Conservation (phyloP, 805 yeast species). For the Suhomyces faveliae region DNA sequence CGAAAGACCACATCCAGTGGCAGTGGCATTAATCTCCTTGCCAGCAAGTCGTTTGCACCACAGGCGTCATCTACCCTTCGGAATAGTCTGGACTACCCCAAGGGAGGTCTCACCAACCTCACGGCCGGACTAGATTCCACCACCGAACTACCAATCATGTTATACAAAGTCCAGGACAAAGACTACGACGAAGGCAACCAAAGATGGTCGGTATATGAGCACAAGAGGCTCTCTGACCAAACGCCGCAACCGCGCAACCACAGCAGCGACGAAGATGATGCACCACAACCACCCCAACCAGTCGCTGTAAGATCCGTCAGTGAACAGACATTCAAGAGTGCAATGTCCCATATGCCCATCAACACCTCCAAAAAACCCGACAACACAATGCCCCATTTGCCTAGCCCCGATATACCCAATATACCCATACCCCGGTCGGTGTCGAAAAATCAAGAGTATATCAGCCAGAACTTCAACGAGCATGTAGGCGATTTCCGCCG, state of each 20-base stretch:
- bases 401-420: background rate
- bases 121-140: conserved; percentile 29
- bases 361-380: conserved; percentile 4
- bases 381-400: background rate
- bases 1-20: conserved; percentile 1
- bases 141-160: conserved; percentile 27
- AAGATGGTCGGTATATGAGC: conserved; percentile 27
- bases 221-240: conserved; percentile 3
- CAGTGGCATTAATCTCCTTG: background rate
- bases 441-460: conserved; percentile 11
- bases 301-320: conserved; percentile 1
- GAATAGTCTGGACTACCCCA: conserved; percentile 8
- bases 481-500: conserved; percentile 14
- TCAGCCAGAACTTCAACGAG: conserved; percentile 11
- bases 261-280: conserved; percentile 3
- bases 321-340: conserved; percentile 4
- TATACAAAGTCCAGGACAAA: conserved; percentile 31
- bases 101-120: conserved; percentile 13
- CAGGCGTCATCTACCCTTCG: conserved; percentile 9
- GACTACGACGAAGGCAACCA: conserved; percentile 22
- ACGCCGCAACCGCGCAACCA: background rate
- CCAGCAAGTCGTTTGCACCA: conserved; percentile 6
- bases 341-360: conserved; percentile 1
- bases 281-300: background rate
- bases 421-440: conserved; percentile 4